phyloP scores from a whole-genome alignment of 2,329 filamentous ascomycete species.

The Alternaria gaisen region DNA sequence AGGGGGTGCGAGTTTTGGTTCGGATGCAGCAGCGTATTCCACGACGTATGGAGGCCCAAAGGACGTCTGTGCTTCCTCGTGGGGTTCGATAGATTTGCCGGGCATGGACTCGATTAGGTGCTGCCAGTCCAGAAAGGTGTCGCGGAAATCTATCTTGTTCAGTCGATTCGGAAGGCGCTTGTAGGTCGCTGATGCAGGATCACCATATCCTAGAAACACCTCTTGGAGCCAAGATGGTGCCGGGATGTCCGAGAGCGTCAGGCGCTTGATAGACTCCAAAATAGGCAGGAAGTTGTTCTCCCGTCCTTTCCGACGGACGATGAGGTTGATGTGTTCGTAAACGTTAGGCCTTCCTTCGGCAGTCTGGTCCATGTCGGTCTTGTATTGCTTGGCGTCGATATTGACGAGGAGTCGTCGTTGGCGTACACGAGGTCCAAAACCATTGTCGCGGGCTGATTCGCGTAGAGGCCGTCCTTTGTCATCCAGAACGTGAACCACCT shows the following conservation, averaged over 20 bases:
- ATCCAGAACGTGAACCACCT: slow-evolving; percentile 85
- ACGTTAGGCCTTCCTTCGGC: slow-evolving; percentile 76
- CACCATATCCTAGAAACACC: slow-evolving; percentile 96
- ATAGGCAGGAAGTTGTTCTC: slow-evolving; percentile 99
- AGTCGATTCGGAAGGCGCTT: slow-evolving; percentile 81
- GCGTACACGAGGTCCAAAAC: slow-evolving; percentile 65
- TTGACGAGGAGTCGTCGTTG: slow-evolving; percentile 79
- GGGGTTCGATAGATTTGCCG: slow-evolving; percentile 84
- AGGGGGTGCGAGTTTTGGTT: slow-evolving; percentile 57
- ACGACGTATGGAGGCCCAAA: slow-evolving; percentile 91
- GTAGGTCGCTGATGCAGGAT: slow-evolving; percentile 87
- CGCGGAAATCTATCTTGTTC: slow-evolving; percentile 84
- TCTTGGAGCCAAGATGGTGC: slow-evolving; percentile 94
- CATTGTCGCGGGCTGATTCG: slow-evolving; percentile 71
- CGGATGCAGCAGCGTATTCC: slow-evolving; percentile 61
- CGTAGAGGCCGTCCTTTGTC: slow-evolving; percentile 80
- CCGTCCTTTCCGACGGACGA: slow-evolving; percentile 81
- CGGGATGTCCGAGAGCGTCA: slow-evolving; percentile 84
- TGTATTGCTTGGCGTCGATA: slow-evolving; percentile 80
- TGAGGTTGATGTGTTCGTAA: slow-evolving; percentile 84
- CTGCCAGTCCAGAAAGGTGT: slow-evolving; percentile 95
- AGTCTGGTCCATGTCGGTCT: slow-evolving; percentile 74
- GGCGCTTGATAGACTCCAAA: slow-evolving; percentile 86
- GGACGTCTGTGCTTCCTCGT: slow-evolving; percentile 73
- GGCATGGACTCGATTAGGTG: slow-evolving; percentile 90